Evolutionary conservation across 805 yeast genomes (phyloP), one percentile per base, ranked within the genome.

Genomic region (Suhomyces faveliae): DNA sequence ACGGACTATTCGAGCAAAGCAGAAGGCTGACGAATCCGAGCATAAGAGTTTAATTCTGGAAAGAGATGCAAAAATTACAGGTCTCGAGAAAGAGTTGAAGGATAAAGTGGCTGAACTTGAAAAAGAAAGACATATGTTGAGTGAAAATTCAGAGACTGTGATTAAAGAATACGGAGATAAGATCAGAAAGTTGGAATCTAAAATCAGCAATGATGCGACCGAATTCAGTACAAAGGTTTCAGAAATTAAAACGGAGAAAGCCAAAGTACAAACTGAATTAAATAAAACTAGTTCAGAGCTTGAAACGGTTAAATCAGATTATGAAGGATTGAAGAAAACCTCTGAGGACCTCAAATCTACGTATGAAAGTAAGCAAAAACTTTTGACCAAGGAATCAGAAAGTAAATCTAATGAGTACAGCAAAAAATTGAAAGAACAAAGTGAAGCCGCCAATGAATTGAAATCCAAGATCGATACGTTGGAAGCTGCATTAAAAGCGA

Each of bases 91-190:
- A 1, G 69, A 71, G 1, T 52, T 79, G 38, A 66, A 65, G 15
- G 53, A 54, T 15, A 79, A 76, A 51, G 54, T 55, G 0, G 50
- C 61, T 35, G 83, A 76, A 38, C 72, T 80, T 50, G 85, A 80
- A 42, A 68, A 67, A 27, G 85, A 80, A 54, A 64, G 85, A 46
- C 66, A 62, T 10, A 61, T 76, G 54, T 57, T 78, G 10, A 72
- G 72, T 46, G 77, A 77, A 45, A 76, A 67, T 42, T 79, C 85
- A 0, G 81, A 77, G 47, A 68, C 79, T 0, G 66, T 76, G 0
- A 66, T 78, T 0, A 70, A 75, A 51, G 80, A 78, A 47, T 79
- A 78, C 52, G 66, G 76, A 9, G 76, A 72, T 24, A 77, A 73
- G 54, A 70, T 79, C 7, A 63, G 68, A 12, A 54, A 51, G 7